These are phyloP conservation scores for Penicillium atrosanguineum DNA, from an alignment of 495 filamentous ascomycete species.

Conservation along the genomic window DNA sequence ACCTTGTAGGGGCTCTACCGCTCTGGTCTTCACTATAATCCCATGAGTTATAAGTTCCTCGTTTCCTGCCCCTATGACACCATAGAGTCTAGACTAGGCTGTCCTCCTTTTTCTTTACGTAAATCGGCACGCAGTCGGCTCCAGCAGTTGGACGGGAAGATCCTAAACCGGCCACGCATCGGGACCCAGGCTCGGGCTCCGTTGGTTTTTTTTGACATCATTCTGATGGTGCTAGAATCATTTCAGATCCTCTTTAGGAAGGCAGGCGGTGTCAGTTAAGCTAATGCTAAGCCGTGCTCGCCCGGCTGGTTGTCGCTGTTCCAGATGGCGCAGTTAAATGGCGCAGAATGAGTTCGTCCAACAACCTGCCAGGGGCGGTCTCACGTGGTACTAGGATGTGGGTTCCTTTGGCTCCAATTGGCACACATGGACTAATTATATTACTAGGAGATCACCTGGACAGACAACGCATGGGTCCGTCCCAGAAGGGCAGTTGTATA, in stretches of 20 bases:
- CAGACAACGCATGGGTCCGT: background rate
- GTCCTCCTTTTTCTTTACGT: conserved; percentile 31
- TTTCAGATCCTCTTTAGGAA: background rate
- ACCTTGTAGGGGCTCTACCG: background rate
- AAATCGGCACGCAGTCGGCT: conserved; percentile 29
- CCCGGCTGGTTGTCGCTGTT: background rate
- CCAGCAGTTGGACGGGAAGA: conserved; percentile 16
- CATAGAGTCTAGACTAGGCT: conserved; percentile 15
- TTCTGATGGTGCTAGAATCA: background rate
- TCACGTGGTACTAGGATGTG: conserved; percentile 26
- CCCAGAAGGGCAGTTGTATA: background rate
- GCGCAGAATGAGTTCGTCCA: conserved; percentile 15
- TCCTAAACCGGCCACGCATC: conserved; percentile 19
- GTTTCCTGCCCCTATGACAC: conserved; percentile 5
- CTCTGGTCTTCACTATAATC: background rate
- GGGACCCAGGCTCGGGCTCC: conserved; percentile 13
- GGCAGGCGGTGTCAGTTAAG: background rate
- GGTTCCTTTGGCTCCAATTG: conserved; percentile 16
- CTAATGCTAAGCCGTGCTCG: conserved; percentile 10
- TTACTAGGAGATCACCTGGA: background rate
- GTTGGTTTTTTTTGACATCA: background rate
- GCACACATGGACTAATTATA: background rate
- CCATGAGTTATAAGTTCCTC: background rate
- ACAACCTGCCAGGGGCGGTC: conserved; percentile 26
- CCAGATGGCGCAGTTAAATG: conserved; percentile 1